These are phyloP conservation scores for Claviceps africana DNA, from an alignment of 2,329 filamentous ascomycete species.

Conservation along the genomic window DNA sequence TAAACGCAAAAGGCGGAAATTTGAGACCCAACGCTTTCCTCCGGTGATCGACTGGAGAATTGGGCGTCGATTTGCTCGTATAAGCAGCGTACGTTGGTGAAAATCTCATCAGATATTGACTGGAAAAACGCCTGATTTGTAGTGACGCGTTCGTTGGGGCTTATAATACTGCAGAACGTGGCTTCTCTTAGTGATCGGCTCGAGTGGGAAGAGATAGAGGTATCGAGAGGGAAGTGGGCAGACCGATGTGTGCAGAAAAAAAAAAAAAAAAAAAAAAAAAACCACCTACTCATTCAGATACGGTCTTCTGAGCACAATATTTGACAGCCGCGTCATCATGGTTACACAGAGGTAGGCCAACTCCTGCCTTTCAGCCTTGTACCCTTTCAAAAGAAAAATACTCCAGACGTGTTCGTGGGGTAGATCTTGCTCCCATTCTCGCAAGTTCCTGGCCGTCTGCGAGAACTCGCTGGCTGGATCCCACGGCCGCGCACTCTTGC, in stretches of 20 bases:
- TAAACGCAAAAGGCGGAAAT: slow-evolving; percentile 43
- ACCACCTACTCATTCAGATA: slow-evolving; percentile 33
- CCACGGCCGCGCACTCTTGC: slow-evolving; percentile 30
- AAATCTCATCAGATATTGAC: slow-evolving; percentile 31
- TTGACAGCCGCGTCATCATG: slow-evolving; percentile 40
- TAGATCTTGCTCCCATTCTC: slow-evolving; percentile 33
- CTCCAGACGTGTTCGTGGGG: slow-evolving; percentile 36
- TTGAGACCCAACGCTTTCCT: slow-evolving; percentile 37
- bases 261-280: slow-evolving; percentile 7
- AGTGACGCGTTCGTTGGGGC: slow-evolving; percentile 24
- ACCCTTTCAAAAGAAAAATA: slow-evolving; percentile 24
- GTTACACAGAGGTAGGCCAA: slow-evolving; percentile 41
- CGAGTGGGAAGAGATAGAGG: background rate
- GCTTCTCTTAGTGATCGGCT: background rate
- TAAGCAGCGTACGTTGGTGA: slow-evolving; percentile 31
- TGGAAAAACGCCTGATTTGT: slow-evolving; percentile 26
- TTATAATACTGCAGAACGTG: slow-evolving; percentile 26
- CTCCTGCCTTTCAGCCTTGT: slow-evolving; percentile 35
- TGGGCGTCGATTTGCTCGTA: slow-evolving; percentile 38
- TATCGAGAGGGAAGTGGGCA: background rate
- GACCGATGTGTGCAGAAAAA: too few relatives aligned
- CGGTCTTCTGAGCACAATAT: slow-evolving; percentile 41
- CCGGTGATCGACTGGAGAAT: slow-evolving; percentile 29
- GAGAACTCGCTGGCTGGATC: slow-evolving; percentile 34
- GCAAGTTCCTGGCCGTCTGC: slow-evolving; percentile 26